These are phyloP conservation scores for Tricholoma terreum DNA, from an alignment of 768 basidiomycete species.

Conservation along the genomic window DNA sequence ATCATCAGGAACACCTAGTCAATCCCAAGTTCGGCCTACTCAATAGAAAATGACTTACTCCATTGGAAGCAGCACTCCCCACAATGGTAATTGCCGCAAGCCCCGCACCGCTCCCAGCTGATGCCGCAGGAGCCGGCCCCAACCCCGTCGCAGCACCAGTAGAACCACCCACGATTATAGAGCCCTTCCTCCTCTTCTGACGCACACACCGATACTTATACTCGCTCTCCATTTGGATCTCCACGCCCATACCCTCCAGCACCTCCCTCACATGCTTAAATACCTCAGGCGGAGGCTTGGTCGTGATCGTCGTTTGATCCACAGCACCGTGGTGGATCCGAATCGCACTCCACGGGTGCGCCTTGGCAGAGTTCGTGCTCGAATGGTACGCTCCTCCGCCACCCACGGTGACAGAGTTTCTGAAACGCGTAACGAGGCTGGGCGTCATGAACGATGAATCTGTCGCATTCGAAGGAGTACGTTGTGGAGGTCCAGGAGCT, in stretches of 20 bases:
- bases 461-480: slow-evolving; percentile 42
- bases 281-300: slow-evolving; percentile 78
- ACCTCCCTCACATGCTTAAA: slow-evolving; percentile 82
- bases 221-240: slow-evolving; percentile 83
- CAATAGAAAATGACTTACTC: slow-evolving; percentile 51
- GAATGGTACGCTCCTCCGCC: slow-evolving; percentile 26
- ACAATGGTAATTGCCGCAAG: slow-evolving; percentile 76
- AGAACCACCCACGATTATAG: slow-evolving; percentile 38
- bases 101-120: slow-evolving; percentile 34
- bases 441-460: slow-evolving; percentile 41
- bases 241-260: slow-evolving; percentile 86
- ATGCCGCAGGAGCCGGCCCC: slow-evolving; percentile 19
- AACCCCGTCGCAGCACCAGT: slow-evolving; percentile 39
- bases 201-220: slow-evolving; percentile 88
- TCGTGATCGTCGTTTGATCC: slow-evolving; percentile 87
- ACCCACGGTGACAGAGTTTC: slow-evolving; percentile 48
- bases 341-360: slow-evolving; percentile 43
- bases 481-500: slow-evolving; percentile 30
- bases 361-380: slow-evolving; percentile 28
- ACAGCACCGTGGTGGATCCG: slow-evolving; percentile 91
- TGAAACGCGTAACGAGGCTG: slow-evolving; percentile 45
- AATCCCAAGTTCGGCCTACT: slow-evolving; percentile 2
- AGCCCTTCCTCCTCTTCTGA: slow-evolving; percentile 64
- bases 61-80: slow-evolving; percentile 81
- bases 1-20: slow-evolving; percentile 9